Percentiles rank a stretch among this genome's conserved stretches.
These are phyloP conservation scores for Penicillium psychrofluorescens DNA, from an alignment of 495 filamentous ascomycete species.

Conservation along the genomic window DNA sequence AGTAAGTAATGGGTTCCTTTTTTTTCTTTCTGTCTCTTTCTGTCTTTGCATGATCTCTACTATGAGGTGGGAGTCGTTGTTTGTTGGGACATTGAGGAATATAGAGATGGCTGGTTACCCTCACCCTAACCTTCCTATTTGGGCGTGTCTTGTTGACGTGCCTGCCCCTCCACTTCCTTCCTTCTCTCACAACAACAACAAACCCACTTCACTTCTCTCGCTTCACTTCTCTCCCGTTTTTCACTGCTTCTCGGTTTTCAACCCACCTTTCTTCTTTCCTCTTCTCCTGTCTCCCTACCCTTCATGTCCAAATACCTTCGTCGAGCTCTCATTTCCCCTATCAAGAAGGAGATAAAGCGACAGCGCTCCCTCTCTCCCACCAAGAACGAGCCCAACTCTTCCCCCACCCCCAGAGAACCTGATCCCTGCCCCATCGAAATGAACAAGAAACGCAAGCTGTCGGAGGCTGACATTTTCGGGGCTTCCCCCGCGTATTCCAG, in stretches of 20 bases:
- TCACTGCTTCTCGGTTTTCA: background rate
- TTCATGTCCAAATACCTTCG: background rate
- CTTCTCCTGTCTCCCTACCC: background rate
- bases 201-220: background rate
- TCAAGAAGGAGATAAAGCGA: background rate
- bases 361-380: background rate
- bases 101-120: background rate
- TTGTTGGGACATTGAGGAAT: background rate
- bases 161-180: constrained; percentile 2
- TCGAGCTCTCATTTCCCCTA: background rate
- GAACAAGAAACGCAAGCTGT: background rate
- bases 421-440: background rate
- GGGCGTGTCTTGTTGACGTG: too few relatives aligned
- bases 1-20: constrained; percentile 31
- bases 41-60: background rate
- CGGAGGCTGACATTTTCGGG: background rate
- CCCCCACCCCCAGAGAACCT: background rate
- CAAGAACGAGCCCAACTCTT: background rate
- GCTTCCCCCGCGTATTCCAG: constrained; percentile 7
- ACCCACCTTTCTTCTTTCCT: background rate
- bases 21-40: background rate
- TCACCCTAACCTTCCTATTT: too few relatives aligned
- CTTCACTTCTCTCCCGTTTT: constrained; percentile 1
- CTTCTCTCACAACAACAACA: too few relatives aligned
- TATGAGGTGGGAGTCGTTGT: background rate